Evolutionary conservation across 495 filamentous ascomycete species (phyloP).

Genomic region (Xylaria longipes): DNA sequence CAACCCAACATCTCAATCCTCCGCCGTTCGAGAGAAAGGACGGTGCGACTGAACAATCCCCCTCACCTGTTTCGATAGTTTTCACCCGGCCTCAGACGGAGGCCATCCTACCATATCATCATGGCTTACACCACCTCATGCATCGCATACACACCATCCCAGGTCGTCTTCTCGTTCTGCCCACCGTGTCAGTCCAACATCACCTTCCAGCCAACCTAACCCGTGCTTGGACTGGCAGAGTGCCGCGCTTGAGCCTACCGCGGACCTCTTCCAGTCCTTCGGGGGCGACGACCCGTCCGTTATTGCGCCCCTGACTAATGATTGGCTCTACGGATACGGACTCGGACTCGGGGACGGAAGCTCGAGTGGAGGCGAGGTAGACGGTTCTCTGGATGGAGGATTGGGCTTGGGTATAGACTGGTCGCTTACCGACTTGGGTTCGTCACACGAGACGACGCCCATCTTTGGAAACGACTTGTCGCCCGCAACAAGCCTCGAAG

Average conservation of each 20-base stretch:
- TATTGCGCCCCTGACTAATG: slow-evolving; percentile 30
- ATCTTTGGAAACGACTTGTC: slow-evolving; percentile 32
- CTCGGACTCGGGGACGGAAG: slow-evolving; percentile 27
- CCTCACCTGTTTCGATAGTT: slow-evolving; percentile 31
- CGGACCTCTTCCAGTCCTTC: slow-evolving; percentile 41
- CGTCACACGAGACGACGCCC: slow-evolving; percentile 33
- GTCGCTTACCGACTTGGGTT: slow-evolving; percentile 36
- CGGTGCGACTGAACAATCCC: slow-evolving; percentile 35
- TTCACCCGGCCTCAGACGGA: slow-evolving; percentile 37
- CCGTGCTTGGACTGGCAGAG: slow-evolving; percentile 36
- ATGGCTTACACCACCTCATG: slow-evolving; percentile 31
- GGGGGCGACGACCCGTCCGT: slow-evolving; percentile 29
- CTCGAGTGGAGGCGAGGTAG: slow-evolving; percentile 23
- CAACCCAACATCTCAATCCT: slow-evolving; percentile 18
- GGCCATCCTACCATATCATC: slow-evolving; percentile 39
- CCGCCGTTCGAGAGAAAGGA: slow-evolving; percentile 35
- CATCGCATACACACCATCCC: slow-evolving; percentile 27
- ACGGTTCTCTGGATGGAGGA: slow-evolving; percentile 16
- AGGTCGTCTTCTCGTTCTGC: slow-evolving; percentile 31
- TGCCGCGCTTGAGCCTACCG: slow-evolving; percentile 38
- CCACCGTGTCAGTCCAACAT: slow-evolving; percentile 33
- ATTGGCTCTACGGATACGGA: slow-evolving; percentile 36
- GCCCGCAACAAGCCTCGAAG: slow-evolving; percentile 34
- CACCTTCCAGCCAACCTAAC: slow-evolving; percentile 34
- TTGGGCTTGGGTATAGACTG: slow-evolving; percentile 30